Evolutionary conservation across 2,329 filamentous ascomycete genomes (phyloP).

Genomic region (Hymenoscyphus fructigenus): DNA sequence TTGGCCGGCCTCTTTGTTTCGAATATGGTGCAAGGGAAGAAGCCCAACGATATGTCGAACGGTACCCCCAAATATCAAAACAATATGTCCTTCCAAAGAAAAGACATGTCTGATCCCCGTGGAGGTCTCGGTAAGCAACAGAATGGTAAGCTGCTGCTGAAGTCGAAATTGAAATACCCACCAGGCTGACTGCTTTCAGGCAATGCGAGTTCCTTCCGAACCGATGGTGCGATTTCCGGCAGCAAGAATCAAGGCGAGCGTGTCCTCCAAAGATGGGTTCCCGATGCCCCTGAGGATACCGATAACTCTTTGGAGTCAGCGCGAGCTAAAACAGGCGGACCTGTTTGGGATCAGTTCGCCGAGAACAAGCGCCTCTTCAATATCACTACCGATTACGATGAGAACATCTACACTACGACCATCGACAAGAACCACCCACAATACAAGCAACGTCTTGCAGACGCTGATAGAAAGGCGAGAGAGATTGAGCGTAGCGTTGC

Average conservation of each 20-base stretch:
- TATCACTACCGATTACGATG: slow-evolving; percentile 85
- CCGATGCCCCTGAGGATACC: slow-evolving; percentile 59
- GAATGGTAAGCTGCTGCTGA: slow-evolving; percentile 52
- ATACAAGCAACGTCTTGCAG: slow-evolving; percentile 74
- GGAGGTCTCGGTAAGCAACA: slow-evolving; percentile 42
- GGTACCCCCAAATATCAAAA: slow-evolving; percentile 47
- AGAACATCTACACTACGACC: slow-evolving; percentile 89
- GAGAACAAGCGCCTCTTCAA: slow-evolving; percentile 87
- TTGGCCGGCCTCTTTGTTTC: slow-evolving; percentile 6
- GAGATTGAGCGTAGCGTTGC: slow-evolving; percentile 81
- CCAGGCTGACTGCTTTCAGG: slow-evolving; percentile 48
- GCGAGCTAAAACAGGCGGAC: slow-evolving; percentile 26
- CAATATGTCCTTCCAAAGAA: slow-evolving; percentile 60
- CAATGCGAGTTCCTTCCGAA: slow-evolving; percentile 70
- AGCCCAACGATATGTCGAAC: slow-evolving; percentile 41
- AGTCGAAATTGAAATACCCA: not conserved
- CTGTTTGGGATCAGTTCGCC: slow-evolving; percentile 88
- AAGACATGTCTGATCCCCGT: slow-evolving; percentile 56
- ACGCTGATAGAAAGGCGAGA: slow-evolving; percentile 78
- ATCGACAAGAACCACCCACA: slow-evolving; percentile 83
- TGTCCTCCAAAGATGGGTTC: slow-evolving; percentile 78
- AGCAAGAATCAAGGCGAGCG: slow-evolving; percentile 68
- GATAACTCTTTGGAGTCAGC: slow-evolving; percentile 68
- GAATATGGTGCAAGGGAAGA: slow-evolving; percentile 63
- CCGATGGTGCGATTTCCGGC: slow-evolving; percentile 85